A percentile compares a stretch with the other conserved stretches of the same genome.
These are phyloP conservation scores for Pueraria montana DNA, from an alignment of 306 rosid species.

Conservation along the genomic window DNA sequence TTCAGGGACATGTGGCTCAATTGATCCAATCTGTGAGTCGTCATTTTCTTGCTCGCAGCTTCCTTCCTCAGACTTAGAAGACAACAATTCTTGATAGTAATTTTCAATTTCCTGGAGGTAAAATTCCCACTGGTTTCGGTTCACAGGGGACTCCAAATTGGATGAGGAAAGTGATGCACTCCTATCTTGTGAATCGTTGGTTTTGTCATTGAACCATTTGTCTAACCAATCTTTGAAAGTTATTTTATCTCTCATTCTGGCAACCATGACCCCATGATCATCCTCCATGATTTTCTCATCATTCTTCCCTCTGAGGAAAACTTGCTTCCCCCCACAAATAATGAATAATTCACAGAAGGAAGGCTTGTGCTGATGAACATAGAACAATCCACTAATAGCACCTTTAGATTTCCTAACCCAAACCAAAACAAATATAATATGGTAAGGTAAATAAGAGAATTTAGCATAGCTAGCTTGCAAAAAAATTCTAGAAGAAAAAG, in stretches of 20 bases:
- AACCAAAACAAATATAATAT: neutral
- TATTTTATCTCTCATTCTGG: conserved; percentile 63
- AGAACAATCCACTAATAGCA: conserved; percentile 74
- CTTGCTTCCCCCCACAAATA: conserved; percentile 82
- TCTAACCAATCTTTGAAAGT: conserved; percentile 78
- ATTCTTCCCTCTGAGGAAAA: conserved; percentile 60
- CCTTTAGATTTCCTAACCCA: conserved; percentile 71
- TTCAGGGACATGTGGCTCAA: conserved; percentile 57
- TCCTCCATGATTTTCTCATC: conserved; percentile 81
- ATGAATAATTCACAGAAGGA: conserved; percentile 75
- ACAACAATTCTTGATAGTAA: conserved; percentile 62
- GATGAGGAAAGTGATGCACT: conserved; percentile 53
- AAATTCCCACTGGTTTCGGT: conserved; percentile 68
- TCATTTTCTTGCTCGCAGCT: conserved; percentile 51
- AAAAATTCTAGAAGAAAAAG: neutral
- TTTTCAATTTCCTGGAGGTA: conserved; percentile 67
- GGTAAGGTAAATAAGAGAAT: conserved; percentile 1
- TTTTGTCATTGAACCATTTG: conserved; percentile 66
- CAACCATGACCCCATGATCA: conserved; percentile 75
- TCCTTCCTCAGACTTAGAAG: conserved; percentile 59
- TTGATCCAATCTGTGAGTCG: conserved; percentile 53
- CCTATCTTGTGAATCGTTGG: conserved; percentile 45
- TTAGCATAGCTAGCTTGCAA: neutral
- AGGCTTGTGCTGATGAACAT: conserved; percentile 78
- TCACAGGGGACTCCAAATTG: conserved; percentile 50